Base-by-base conservation (phyloP, 2,329 filamentous ascomycete genomes). In the Mycocentrospora acerina region DNA sequence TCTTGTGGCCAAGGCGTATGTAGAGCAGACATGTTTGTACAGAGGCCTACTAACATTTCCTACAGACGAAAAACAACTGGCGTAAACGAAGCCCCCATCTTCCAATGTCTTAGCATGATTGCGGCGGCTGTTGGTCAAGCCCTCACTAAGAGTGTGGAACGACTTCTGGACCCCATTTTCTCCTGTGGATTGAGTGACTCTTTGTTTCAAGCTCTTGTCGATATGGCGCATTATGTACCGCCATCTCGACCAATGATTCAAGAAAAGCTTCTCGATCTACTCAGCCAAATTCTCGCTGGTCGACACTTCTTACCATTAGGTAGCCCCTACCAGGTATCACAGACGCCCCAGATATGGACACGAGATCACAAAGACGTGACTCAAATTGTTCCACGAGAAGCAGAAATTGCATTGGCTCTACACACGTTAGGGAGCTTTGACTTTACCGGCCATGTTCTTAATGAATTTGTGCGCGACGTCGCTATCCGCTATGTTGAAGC, bases 211-310 rank as follows among this genome's bases (percentile, higher is more conserved):
- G 94, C 94, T 3, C 75, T 98, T 37, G 90, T 97, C 15, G 94
- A 98, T 60, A 96, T 98, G 88, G 93, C 93, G 18, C 95, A 97
- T 62, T 97, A 98, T 63, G 96, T 98, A 31, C 93, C 91, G 0
- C 90, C 94, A 0, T 89, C 96, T 40, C 93, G 95, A 62, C 80
- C 86, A 2, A 90, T 83, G 6, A 97, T 98, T 27, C 93, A 98
- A 62, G 91, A 96, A 59, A 85, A 93, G 54, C 74, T 98, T 16
- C 78, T 98, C 10, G 90, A 98, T 60, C 90, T 98, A 79, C 79
- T 98, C 26, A 97, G 93, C 67, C 82, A 91, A 48, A 91, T 97
- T 3, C 79, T 98, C 2, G 95, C 90, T 47, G 90, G 91, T 3
- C 86, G 93, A 52, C 87, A 90, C 2, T 98, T 97, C 67, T 85